Base-by-base conservation (phyloP, 345 rosid genomes). In the Eucalyptus dawsonii region DNA sequence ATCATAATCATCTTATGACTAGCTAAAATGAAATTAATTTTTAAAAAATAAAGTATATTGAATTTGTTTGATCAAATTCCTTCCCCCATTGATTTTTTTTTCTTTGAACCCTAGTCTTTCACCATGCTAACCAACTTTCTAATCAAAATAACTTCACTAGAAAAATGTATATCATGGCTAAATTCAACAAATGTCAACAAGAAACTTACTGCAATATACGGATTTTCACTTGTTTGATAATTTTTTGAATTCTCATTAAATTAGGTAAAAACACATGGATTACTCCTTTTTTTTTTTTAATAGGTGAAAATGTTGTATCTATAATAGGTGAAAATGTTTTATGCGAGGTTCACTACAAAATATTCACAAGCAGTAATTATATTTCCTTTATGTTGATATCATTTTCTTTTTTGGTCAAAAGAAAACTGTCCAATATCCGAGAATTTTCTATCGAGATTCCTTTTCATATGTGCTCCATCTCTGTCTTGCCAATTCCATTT, bases 151-250 rank as follows among this genome's bases (percentile, higher is more conserved):
- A 60, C 69, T 60, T 1, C 0, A 27, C 31, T 27, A 13, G 31
- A 60, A 12, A 60, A 27, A 12, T 1, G 1, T 3, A 27, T 60
- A 60, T 6, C 16, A 3, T 60, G 34, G 69, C 16, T 60, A 60
- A 27, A 60, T 60, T 6, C 31, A 60, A 60, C 16, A 60, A 60
- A 60, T 13, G 69, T 2, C 8, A 60, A 53, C 24, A 56, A 56
- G 62, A 56, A 1, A 56, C 62, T 56, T 10, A 56, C 1, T 56
- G 1, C 0, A 56, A 56, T 22, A 0, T 1, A 56, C 1, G 6
- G 3, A 22, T 56, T 24, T 56, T 56, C 62, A 56, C 13, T 56
- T 2, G 13, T 56, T 56, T 0, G 13, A 24, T 22, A 56, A 24
- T 24, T 56, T 56, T 56, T 56, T 4, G 2, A 56, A 24, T 1